Base-by-base conservation (phyloP, 257 asterid genomes). In the Solanum corneliomulleri region DNA sequence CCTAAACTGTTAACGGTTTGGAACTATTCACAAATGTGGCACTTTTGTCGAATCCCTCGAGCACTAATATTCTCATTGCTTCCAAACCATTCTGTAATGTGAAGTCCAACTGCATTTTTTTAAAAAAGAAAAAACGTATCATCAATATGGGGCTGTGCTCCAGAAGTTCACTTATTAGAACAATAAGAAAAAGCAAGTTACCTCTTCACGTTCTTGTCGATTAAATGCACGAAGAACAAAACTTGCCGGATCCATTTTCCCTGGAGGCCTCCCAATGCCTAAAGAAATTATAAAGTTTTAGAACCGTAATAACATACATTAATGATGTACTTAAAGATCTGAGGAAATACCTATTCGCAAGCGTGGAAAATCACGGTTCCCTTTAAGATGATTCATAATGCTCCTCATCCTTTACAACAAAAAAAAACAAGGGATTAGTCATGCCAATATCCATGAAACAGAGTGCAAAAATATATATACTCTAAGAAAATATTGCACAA, bases 261-360 rank as follows among this genome's bases (percentile, higher is more conserved):
- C 99, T 1, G 98, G 98, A 70, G 99, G 99, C 91, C 98, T 93
- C 45, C 99, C 99, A 81, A 96, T 95, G 89, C 98, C 99, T 95
- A 82, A 37, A 13, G 27, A 37, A 33, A 31, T n/a, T 69, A 47
- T 37, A 6, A 47, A 27, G n/a, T 44, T 42, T 44, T 44, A 60
- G 16, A 33, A 45, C 27, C 80, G 74, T 37, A 84, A 29, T 23
- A 47, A 85, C 37, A 20, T 27, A 74, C 64, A 85, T 83, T 78
- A 81, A 49, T 29, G 6, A 18, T 9, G 39, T 16, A 81, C 45
- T 29, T 31, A 49, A 47, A 5, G 31, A 81, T 18, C 44, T 49
- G 44, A 49, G 21, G 45, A 6, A 82, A 37, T 93, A 95, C 99
- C 99, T 91, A 97, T 95, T 74, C 98, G 88, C 66, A 96, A 85